Conservation (phyloP, 208 protist species). For the Trichomonas tenax region DNA sequence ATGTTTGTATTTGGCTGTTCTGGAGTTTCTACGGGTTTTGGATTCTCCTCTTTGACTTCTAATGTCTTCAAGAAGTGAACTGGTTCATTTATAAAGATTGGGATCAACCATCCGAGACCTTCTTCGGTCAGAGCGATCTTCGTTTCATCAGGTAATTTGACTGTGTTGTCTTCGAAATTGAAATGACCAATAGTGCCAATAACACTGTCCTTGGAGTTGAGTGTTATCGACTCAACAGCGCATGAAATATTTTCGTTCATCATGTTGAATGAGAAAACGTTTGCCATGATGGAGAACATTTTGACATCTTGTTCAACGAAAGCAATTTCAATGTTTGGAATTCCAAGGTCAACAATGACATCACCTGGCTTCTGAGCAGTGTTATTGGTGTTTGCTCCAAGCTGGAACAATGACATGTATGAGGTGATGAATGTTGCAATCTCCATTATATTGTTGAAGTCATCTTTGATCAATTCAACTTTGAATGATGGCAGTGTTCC, state of each 20-base stretch:
- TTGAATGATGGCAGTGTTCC: background rate
- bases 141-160: background rate
- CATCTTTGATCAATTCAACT: background rate
- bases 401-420: background rate
- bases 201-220: background rate
- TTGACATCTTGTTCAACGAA: background rate
- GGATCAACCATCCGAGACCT: background rate
- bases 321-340: background rate
- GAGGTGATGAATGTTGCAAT: background rate
- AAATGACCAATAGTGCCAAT: background rate
- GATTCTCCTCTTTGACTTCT: background rate
- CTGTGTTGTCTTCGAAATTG: background rate
- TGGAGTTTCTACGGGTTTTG: background rate
- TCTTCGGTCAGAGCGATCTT: background rate
- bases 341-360: background rate
- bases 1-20: background rate
- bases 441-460: background rate
- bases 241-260: background rate
- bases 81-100: background rate
- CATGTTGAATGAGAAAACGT: background rate
- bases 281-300: background rate
- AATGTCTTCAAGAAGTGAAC: background rate
- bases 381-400: background rate
- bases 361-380: background rate
- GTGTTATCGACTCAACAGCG: background rate